Percentiles rank a stretch among this genome's conserved stretches.
These are phyloP conservation scores for Purpureocillium takamizusanense DNA, from an alignment of 2,329 filamentous ascomycete species.

Conservation along the genomic window DNA sequence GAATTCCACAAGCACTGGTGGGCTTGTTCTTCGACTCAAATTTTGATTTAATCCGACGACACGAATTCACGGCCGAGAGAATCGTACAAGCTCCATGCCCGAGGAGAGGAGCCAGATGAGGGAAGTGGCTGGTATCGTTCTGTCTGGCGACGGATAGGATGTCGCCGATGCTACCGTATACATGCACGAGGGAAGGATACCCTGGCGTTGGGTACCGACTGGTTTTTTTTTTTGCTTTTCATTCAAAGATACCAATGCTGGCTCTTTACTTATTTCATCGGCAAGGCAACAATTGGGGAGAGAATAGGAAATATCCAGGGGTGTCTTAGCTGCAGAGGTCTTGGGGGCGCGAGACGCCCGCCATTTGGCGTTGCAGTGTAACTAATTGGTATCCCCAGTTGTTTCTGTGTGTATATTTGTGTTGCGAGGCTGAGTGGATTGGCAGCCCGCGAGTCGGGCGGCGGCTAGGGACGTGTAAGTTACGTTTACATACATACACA, in stretches of 20 bases:
- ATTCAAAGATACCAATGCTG: conserved; percentile 1
- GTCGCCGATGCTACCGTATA: neutral
- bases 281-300: neutral
- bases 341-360: neutral
- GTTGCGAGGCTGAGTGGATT: too few relatives aligned
- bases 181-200: neutral
- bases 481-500: too few relatives aligned
- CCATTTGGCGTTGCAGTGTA: neutral
- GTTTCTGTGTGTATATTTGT: too few relatives aligned
- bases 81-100: neutral
- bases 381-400: too few relatives aligned
- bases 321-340: too few relatives aligned
- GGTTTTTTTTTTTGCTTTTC: neutral
- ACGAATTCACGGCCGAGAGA: neutral
- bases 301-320: neutral
- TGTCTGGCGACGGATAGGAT: neutral
- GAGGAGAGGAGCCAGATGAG: neutral
- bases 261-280: neutral
- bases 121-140: neutral
- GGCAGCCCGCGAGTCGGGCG: too few relatives aligned
- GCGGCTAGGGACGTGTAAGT: too few relatives aligned
- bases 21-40: conserved; percentile 2
- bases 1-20: neutral
- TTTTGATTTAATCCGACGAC: conserved; percentile 1
- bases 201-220: conserved; percentile 3